Evolutionary conservation across 768 basidiomycete genomes (phyloP), one percentile per base, ranked within the genome.

Genomic region (Pisolithus marmoratus): DNA sequence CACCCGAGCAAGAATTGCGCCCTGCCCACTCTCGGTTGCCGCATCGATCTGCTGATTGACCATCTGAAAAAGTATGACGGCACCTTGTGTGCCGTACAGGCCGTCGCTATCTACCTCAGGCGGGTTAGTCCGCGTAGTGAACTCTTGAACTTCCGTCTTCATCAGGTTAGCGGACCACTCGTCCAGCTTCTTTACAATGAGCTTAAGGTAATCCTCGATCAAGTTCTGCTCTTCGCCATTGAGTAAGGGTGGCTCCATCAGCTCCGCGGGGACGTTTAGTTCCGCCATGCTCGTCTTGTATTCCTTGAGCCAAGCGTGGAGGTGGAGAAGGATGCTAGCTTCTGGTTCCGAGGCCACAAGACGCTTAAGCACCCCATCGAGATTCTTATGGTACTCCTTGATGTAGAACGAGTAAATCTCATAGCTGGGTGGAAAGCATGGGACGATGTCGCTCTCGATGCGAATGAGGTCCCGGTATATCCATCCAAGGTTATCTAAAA

Each of bases 31-130:
- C 67, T 98, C 96, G 56, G 88, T 86, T 8, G 94, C 94, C 15
- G 93, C 78, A 63, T 98, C 95, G 52, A 93, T 80, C 68, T 97
- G 95, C 69, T 95, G 92, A 68, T 94, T 98, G 59, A 97, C 87
- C 87, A 98, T 94, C 70, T 96, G 90, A 78, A 97, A 98, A 54
- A 99, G 76, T 61, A 98, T 96, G 48, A 95, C 83, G 17, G 94
- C 87, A 40, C 94, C 90, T 64, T 96, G 90, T 54, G 85, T 87
- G 19, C 90, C 90, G 64, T 97, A 97, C 55, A 87, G 74, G 14
- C 91, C 92, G 53, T 97, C 93, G 50, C 81, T 81, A 62, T 94
- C 90, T 43, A 87, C 70, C 69, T 98, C 95, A 3, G 94, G 95
- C 23, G 91, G 90, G 58, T 87, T 83, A 31, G 83, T 80, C 19